Base-by-base conservation (phyloP, 2,329 filamentous ascomycete species). In the Aureobasidium sp. region DNA sequence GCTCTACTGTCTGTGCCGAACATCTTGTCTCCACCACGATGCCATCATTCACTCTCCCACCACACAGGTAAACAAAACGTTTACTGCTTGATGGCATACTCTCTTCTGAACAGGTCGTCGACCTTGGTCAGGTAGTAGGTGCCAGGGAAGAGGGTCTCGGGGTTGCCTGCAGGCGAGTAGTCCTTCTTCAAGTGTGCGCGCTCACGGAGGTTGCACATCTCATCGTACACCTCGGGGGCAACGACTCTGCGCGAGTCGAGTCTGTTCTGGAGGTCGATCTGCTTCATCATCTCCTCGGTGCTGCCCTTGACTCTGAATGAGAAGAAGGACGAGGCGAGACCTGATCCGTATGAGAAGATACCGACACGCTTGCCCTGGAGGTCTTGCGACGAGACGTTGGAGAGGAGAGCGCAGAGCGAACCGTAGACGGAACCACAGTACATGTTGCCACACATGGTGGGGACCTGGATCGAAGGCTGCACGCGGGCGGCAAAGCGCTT, bases 391-490 rank as follows among this genome's bases (percentile, higher is more conserved):
- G 70, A 68, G 43, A 79, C 67, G 67, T 79, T 79, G 69, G 73
- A 66, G 61, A 81, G 64, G 61, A 81, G 68, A 54, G 77, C 78
- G 67, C 74, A 73, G 61, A 81, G 73, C 64, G 77, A 78, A 61
- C 73, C 74, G 71, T 79, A 81, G 57, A 81, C 78, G 62, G 76
- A 78, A 31, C 75, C 78, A 64, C 75, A 78, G 75, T 81, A 81
- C 78, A 81, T 81, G 76, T 81, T 81, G 60, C 78, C 78, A 72
- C 78, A 80, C 73, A 76, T 74, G 65, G 78, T 80, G 9, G 78
- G 78, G 25, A 79, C 75, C 64, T 78, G 69, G 64, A 79, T 77
- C 61, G 74, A 70, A 27, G 78, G 78, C 71, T 79, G 75, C 42
- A 81, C 78, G 62, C 77, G 77, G 55, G 73, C 62, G 49, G 73